Evolutionary conservation across 1,139 yeast genomes (phyloP).

Genomic region (Wickerhamomyces sp.): DNA sequence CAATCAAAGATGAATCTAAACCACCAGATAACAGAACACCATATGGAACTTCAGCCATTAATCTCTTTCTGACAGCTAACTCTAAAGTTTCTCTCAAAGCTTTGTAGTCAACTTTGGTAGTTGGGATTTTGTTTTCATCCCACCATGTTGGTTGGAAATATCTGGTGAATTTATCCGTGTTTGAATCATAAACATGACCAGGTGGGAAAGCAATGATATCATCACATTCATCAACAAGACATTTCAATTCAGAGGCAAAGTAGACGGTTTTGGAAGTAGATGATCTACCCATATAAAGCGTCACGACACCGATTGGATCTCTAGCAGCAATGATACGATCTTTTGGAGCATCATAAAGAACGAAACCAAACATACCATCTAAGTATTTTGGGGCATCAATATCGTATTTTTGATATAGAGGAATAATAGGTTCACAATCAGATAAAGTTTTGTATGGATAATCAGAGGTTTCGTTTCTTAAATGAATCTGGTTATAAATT

Average conservation of each 20-base stretch:
- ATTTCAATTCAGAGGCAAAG: constrained; percentile 93
- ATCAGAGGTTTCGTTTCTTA: constrained; percentile 68
- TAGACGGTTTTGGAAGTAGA: constrained; percentile 72
- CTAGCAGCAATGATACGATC: constrained; percentile 95
- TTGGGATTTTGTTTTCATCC: constrained; percentile 72
- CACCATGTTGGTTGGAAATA: constrained; percentile 94
- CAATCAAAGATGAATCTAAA: constrained; percentile 91
- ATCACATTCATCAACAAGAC: constrained; percentile 92
- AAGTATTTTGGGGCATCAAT: constrained; percentile 85
- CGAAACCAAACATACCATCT: constrained; percentile 99
- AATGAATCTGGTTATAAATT: constrained; percentile 90
- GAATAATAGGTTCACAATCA: constrained; percentile 97
- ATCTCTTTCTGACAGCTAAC: constrained; percentile 94
- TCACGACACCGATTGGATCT: constrained; percentile 97
- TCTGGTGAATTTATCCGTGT: constrained; percentile 77
- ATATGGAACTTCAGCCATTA: constrained; percentile 98
- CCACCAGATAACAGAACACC: constrained; percentile 98
- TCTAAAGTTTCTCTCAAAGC: constrained; percentile 77
- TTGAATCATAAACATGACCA: constrained; percentile 93
- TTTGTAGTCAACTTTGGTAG: constrained; percentile 66
- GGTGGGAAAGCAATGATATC: constrained; percentile 93
- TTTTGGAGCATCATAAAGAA: constrained; percentile 71
- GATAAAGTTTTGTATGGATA: constrained; percentile 81
- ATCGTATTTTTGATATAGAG: constrained; percentile 81
- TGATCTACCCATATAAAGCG: constrained; percentile 89